phyloP scores from a whole-genome alignment of 441 rosid species.

The Isatis lusitanica region DNA sequence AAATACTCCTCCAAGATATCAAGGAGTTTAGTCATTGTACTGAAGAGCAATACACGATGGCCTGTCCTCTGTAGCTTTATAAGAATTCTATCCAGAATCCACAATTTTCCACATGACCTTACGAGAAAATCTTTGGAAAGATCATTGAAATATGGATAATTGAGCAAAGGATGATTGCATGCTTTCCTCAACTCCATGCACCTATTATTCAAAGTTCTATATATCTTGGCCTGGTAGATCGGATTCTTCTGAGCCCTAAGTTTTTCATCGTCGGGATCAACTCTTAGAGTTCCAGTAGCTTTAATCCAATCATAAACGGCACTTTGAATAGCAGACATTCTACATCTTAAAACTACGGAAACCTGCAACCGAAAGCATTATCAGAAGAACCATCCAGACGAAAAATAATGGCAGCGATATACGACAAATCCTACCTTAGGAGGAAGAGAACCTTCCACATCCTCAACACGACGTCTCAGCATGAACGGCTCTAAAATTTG shows the following conservation, averaged over 20 bases:
- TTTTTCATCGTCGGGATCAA: slow-evolving; percentile 96
- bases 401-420: slow-evolving; percentile 17
- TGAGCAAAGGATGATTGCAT: slow-evolving; percentile 98
- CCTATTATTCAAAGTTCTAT: slow-evolving; percentile 82
- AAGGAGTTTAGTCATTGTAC: slow-evolving; percentile 99
- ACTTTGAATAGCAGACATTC: slow-evolving; percentile 98
- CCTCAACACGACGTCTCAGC: slow-evolving; percentile 99
- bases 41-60: slow-evolving; percentile 94
- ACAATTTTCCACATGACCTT: slow-evolving; percentile 94
- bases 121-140: slow-evolving; percentile 92
- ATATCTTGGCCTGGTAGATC: slow-evolving; percentile 74
- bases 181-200: slow-evolving; percentile 99
- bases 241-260: slow-evolving; percentile 76
- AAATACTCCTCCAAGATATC: slow-evolving; percentile 98
- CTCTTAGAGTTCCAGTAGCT: slow-evolving; percentile 93
- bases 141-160: slow-evolving; percentile 88
- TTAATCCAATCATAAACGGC: slow-evolving; percentile 98
- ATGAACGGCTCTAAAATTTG: slow-evolving; percentile 99
- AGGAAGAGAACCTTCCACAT: slow-evolving; percentile 99
- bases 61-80: slow-evolving; percentile 94
- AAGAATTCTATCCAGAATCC: slow-evolving; percentile 95
- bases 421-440: slow-evolving; percentile 72
- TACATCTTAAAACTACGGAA: slow-evolving; percentile 87
- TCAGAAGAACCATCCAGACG: slow-evolving; percentile 37
- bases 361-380: slow-evolving; percentile 58